Base-by-base conservation (phyloP, 2,329 filamentous ascomycete species). In the Aureobasidium zeae region DNA sequence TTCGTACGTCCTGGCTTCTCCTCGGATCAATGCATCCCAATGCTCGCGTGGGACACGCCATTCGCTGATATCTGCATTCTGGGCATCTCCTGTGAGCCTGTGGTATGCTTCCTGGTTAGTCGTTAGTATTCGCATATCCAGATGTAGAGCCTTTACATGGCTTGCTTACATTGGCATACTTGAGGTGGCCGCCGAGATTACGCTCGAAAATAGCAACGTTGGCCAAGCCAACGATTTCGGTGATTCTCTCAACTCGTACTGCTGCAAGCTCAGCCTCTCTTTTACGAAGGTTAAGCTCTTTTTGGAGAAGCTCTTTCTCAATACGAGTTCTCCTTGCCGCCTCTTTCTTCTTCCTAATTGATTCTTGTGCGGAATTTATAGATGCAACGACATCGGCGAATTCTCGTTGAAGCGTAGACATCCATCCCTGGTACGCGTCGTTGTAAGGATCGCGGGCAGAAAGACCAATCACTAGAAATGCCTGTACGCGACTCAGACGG, bases 161-260 rank as follows among this genome's bases (percentile, higher is more conserved):
- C 11, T 11, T 6, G 11, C 22, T 11, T 26, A 36, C 34, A 12
- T 48, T 48, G 10, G 46, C 46, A 29, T 42, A 44, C 4, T 43
- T 29, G 11, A 48, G 19, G 4, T 37, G 38, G 11, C 43, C 36
- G 8, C 21, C 24, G 4, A 48, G 29, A 22, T 48, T 36, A 19
- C 25, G 41, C 29, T 48, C 46, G 21, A 45, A 48, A 12, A 48
- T 35, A 7, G 42, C 47, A 11, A 49, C 38, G 16, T 49, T 37
- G 6, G 45, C 44, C 32, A 44, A 37, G 11, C 33, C 45, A 29
- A 47, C 38, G 13, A 33, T 39, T n/a, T 44, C 42, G 7, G 39
- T 21, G 2, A 35, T 17, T 19, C 42, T 15, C 37, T 42, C 20
- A 37, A 15, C 29, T 44, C 37, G 28, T n/a, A 32, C 17, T 21